phyloP scores from a whole-genome alignment of 352 stramenopile species.

The Phytophthora fragariaefolia region DNA sequence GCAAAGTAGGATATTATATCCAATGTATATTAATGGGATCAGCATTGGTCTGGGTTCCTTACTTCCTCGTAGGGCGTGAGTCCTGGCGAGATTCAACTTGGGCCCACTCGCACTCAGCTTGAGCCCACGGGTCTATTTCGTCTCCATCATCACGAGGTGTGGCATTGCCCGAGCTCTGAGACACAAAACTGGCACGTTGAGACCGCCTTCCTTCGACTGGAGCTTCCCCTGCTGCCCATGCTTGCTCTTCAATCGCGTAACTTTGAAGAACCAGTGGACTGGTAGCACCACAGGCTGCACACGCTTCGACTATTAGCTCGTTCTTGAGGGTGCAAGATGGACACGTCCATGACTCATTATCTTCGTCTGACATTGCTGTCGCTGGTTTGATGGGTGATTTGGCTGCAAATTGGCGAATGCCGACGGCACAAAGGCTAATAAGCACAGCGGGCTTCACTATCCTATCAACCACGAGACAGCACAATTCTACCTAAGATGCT shows the following conservation, averaged over 20 bases:
- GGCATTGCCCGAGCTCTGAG: slow-evolving; percentile 45
- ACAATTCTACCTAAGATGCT: slow-evolving; percentile 14
- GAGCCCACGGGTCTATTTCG: slow-evolving; percentile 62
- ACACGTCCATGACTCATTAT: slow-evolving; percentile 54
- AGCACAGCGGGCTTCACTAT: not conserved
- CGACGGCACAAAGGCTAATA: no score
- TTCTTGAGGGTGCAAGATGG: slow-evolving; percentile 68
- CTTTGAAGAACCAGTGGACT: slow-evolving; percentile 72
- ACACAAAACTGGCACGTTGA: slow-evolving; percentile 38
- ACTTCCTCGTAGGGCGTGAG: slow-evolving; percentile 25
- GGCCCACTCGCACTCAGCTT: slow-evolving; percentile 78
- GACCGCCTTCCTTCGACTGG: slow-evolving; percentile 17
- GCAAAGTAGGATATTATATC: no score
- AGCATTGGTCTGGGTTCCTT: no score
- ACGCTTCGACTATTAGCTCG: slow-evolving; percentile 57
- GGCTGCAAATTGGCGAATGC: slow-evolving; percentile 22
- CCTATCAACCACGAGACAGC: not conserved
- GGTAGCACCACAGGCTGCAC: slow-evolving; percentile 69
- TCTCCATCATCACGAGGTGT: slow-evolving; percentile 39
- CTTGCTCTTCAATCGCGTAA: slow-evolving; percentile 57
- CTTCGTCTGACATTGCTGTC: slow-evolving; percentile 34
- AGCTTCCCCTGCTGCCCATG: slow-evolving; percentile 6
- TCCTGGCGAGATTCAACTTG: slow-evolving; percentile 68
- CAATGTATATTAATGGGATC: no score
- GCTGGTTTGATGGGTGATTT: not conserved